Percentiles rank a stretch among this genome's conserved stretches.
phyloP scores from a whole-genome alignment of 495 filamentous ascomycete species.

The Daldinia caldariorum region DNA sequence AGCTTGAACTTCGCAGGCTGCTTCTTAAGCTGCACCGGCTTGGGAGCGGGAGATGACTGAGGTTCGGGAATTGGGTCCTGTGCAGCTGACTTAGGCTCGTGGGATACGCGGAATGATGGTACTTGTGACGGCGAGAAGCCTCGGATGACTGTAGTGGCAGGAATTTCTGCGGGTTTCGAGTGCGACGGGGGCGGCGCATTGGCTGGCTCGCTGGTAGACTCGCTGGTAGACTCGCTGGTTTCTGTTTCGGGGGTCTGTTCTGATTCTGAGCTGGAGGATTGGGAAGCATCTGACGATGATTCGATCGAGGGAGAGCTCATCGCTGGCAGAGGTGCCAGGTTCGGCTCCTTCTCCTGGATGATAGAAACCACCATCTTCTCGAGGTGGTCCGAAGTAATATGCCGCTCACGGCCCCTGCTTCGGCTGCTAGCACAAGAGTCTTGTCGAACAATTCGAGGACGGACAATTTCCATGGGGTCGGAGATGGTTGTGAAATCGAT shows the following conservation, averaged over 20 bases:
- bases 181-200: slow-evolving; percentile 41
- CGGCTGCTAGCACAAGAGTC: slow-evolving; percentile 66
- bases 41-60: slow-evolving; percentile 57
- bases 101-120: slow-evolving; percentile 64
- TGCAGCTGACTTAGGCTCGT: slow-evolving; percentile 40
- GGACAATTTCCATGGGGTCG: slow-evolving; percentile 64
- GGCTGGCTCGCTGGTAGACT: slow-evolving; percentile 47
- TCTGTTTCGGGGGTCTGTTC: slow-evolving; percentile 63
- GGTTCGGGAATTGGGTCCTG: slow-evolving; percentile 56
- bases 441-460: slow-evolving; percentile 65
- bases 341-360: slow-evolving; percentile 82
- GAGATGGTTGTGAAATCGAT: slow-evolving; percentile 71
- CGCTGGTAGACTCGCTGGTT: slow-evolving; percentile 64
- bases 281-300: slow-evolving; percentile 33
- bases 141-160: slow-evolving; percentile 76
- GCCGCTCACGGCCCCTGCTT: slow-evolving; percentile 80
- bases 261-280: slow-evolving; percentile 37
- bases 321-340: slow-evolving; percentile 64
- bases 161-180: slow-evolving; percentile 47
- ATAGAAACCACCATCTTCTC: slow-evolving; percentile 88
- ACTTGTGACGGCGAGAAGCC: slow-evolving; percentile 86
- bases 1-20: slow-evolving; percentile 64
- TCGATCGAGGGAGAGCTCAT: slow-evolving; percentile 53
- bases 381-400: slow-evolving; percentile 86
- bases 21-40: slow-evolving; percentile 59